phyloP scores from a whole-genome alignment of 2,329 filamentous ascomycete genomes.

The Leptosphaerulina australis region DNA sequence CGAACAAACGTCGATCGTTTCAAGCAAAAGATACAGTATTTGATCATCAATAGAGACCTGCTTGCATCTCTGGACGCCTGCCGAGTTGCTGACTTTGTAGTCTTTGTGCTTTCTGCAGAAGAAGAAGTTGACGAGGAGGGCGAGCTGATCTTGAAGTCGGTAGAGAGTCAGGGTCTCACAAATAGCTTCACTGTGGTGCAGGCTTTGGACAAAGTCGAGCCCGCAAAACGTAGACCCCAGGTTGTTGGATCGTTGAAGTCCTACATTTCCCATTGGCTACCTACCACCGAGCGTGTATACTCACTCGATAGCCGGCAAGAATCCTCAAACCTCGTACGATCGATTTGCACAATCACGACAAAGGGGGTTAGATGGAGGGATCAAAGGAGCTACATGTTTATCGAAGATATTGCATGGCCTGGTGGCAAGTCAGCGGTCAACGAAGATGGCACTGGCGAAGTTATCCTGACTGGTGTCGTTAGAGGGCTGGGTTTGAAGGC shows the following conservation, averaged over 20 bases:
- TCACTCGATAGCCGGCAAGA: constrained; percentile 88
- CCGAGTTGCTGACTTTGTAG: constrained; percentile 86
- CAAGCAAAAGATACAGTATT: constrained; percentile 90
- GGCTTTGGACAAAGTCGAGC: constrained; percentile 76
- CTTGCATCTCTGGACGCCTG: constrained; percentile 82
- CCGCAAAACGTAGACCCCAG: constrained; percentile 76
- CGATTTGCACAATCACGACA: constrained; percentile 87
- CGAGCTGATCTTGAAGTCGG: constrained; percentile 81
- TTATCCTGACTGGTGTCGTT: constrained; percentile 81
- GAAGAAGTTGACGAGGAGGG: constrained; percentile 84
- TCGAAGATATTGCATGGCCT: constrained; percentile 79
- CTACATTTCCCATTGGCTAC: constrained; percentile 93
- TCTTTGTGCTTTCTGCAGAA: constrained; percentile 81
- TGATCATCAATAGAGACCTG: constrained; percentile 75
- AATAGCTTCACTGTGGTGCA: constrained; percentile 88
- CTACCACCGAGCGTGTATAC: constrained; percentile 87
- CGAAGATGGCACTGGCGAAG: constrained; percentile 60
- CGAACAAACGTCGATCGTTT: constrained; percentile 83
- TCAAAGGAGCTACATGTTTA: constrained; percentile 91
- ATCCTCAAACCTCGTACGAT: constrained; percentile 86
- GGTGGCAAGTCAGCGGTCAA: constrained; percentile 52
- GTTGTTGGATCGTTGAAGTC: constrained; percentile 84
- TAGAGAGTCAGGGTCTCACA: constrained; percentile 93
- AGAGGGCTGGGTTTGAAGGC: constrained; percentile 86
- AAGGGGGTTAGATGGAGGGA: constrained; percentile 97